phyloP scores from a whole-genome alignment of 805 yeast genomes.

The Groenewaldozyma salmanticensis region DNA sequence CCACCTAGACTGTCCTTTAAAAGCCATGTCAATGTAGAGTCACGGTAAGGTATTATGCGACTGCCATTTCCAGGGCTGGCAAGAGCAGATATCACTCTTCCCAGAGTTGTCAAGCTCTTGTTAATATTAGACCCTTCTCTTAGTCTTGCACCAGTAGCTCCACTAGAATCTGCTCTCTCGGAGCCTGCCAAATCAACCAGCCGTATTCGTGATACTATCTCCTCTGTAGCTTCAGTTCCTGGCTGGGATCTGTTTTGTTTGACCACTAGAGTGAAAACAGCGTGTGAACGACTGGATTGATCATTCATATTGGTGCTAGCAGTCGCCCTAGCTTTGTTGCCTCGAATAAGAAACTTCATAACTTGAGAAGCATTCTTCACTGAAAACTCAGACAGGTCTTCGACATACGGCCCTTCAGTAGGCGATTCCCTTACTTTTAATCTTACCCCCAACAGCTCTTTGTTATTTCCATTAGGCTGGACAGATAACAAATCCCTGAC shows the following conservation, averaged over 20 bases:
- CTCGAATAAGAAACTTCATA: conserved; percentile 36
- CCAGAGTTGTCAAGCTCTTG: conserved; percentile 67
- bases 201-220: conserved; percentile 50
- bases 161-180: conserved; percentile 56
- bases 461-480: neutral
- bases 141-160: conserved; percentile 46
- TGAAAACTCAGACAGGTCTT: conserved; percentile 44
- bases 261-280: conserved; percentile 56
- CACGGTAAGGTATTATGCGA: conserved; percentile 58
- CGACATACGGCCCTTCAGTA: conserved; percentile 61
- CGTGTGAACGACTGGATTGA: conserved; percentile 69
- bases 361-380: conserved; percentile 46
- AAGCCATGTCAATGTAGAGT: conserved; percentile 65
- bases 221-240: conserved; percentile 28
- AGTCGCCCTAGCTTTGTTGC: conserved; percentile 50
- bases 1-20: conserved; percentile 73
- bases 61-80: conserved; percentile 29
- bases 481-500: conserved; percentile 49
- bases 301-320: conserved; percentile 70
- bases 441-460: conserved; percentile 13
- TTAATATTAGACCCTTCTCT: conserved; percentile 73
- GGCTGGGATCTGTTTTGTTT: conserved; percentile 41
- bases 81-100: conserved; percentile 50
- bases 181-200: conserved; percentile 80
- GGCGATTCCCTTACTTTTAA: conserved; percentile 59